These are phyloP conservation scores for Cucumis cinereus DNA, from an alignment of 306 rosid genomes.

Conservation along the genomic window DNA sequence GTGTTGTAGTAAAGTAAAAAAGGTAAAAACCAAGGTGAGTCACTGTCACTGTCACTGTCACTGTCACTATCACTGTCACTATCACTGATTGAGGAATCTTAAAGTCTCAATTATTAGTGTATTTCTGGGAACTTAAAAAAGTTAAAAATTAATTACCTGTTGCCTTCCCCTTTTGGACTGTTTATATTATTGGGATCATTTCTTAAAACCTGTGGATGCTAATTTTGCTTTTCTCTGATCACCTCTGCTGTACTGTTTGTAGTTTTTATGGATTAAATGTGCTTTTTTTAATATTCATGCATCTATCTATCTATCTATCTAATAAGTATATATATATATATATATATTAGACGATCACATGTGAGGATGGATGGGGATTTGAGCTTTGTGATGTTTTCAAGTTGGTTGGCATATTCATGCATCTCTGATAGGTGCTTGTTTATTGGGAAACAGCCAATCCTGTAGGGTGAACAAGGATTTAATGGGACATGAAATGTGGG, in stretches of 20 bases:
- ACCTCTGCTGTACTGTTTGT: neutral
- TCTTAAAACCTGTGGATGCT: neutral
- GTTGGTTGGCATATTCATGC: neutral
- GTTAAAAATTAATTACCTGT: neutral
- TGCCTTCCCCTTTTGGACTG: neutral
- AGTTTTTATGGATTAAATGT: neutral
- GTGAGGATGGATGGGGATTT: neutral
- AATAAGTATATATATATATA: neutral
- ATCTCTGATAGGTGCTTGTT: neutral
- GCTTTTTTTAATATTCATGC: neutral
- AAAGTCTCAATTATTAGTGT: conserved; percentile 4
- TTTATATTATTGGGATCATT: neutral
- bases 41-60: too few relatives aligned
- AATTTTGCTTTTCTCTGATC: neutral
- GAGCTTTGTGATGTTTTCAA: neutral
- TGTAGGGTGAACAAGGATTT: neutral
- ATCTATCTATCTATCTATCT: neutral
- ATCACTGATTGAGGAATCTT: neutral
- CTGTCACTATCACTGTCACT: too few relatives aligned
- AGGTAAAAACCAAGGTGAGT: neutral
- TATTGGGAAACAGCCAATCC: neutral
- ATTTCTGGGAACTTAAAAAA: neutral
- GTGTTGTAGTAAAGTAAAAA: neutral
- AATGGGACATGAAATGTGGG: neutral
- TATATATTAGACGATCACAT: neutral